phyloP scores from a whole-genome alignment of 495 filamentous ascomycete species.

The Penicillium parvum region DNA sequence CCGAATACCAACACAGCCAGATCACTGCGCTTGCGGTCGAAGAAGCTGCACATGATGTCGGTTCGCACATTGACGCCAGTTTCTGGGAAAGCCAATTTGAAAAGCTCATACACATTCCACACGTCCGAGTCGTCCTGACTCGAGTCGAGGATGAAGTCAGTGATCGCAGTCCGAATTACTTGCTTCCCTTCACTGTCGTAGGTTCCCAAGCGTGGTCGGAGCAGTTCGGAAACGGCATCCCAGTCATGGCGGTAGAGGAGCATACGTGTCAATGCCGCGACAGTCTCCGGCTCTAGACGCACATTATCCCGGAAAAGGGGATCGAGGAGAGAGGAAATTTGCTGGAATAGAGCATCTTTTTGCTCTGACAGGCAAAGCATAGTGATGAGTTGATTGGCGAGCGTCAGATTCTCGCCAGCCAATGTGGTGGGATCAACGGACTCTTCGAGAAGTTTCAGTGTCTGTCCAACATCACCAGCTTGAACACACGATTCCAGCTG shows the following conservation, averaged over 20 bases:
- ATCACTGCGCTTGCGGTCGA: slow-evolving; percentile 67
- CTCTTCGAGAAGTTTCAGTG: slow-evolving; percentile 57
- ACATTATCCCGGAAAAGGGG: slow-evolving; percentile 70
- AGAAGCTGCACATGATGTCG: slow-evolving; percentile 78
- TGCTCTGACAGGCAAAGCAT: slow-evolving; percentile 57
- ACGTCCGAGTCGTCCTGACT: slow-evolving; percentile 50
- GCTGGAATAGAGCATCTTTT: slow-evolving; percentile 53
- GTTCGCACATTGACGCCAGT: slow-evolving; percentile 55
- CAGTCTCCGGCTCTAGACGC: slow-evolving; percentile 64
- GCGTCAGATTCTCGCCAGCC: slow-evolving; percentile 53
- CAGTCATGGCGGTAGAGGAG: slow-evolving; percentile 70
- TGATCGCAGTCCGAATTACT: slow-evolving; percentile 57
- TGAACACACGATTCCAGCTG: slow-evolving; percentile 71
- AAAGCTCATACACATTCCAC: slow-evolving; percentile 80
- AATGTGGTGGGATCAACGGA: slow-evolving; percentile 50
- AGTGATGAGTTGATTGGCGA: slow-evolving; percentile 72
- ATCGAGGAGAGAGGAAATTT: slow-evolving; percentile 66
- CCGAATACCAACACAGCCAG: slow-evolving; percentile 82
- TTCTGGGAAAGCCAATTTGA: slow-evolving; percentile 76
- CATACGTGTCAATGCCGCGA: slow-evolving; percentile 62
- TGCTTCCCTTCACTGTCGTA: slow-evolving; percentile 62
- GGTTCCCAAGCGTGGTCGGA: slow-evolving; percentile 59
- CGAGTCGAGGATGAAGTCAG: slow-evolving; percentile 59
- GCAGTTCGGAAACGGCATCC: slow-evolving; percentile 70
- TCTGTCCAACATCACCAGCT: slow-evolving; percentile 62